Evolutionary conservation across 2,329 filamentous ascomycete genomes (phyloP), one percentile per base, ranked within the genome.

Genomic region (Neopestalotiopsis clavispora): DNA sequence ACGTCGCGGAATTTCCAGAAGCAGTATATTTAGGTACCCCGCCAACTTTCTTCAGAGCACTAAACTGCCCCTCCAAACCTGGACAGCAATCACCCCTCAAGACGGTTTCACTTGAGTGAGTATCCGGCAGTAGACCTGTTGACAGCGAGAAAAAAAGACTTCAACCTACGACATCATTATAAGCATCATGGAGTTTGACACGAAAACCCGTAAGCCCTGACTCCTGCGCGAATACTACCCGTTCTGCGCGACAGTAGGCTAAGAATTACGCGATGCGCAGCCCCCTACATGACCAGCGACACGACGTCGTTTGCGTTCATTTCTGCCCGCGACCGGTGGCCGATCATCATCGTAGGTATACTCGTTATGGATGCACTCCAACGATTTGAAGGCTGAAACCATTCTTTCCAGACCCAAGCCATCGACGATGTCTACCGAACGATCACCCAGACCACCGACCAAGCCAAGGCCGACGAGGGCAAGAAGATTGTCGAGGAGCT

Each of bases 381-480:
- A 28, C 28, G 5, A 30, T 40, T 32, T 62, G 62, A 75, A 79
- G 67, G 79, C 68, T 63, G 67, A 42, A 17, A n/a, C 20, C 45
- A 52, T 52, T 9, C 17, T 52, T 20, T 58, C 30, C 71, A 97
- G 94, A 98, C 96, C 17, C 90, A 94, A 78, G 93, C 92, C 68
- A 96, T 99, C 76, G 95, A 99, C 79, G 95, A 98, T 80, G 87
- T 97, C n/a, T 94, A 97, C 82, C 92, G 93, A 66, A 86, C 92
- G 7, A 87, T 92, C 4, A 84, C 85, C 42, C 82, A 84, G 69
- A 84, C 85, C 66, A 84, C 87, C 45, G 89, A 94, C 65, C 80
- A 90, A 10, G 86, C 89, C 69, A 92, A 92, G 77, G 81, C 86
- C 42, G 87, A 88, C 30, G 96, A 98, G 80, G 96, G 96, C 75